Evolutionary conservation across 495 filamentous ascomycete species (phyloP).

Genomic region (Lasiosphaeria hispida): DNA sequence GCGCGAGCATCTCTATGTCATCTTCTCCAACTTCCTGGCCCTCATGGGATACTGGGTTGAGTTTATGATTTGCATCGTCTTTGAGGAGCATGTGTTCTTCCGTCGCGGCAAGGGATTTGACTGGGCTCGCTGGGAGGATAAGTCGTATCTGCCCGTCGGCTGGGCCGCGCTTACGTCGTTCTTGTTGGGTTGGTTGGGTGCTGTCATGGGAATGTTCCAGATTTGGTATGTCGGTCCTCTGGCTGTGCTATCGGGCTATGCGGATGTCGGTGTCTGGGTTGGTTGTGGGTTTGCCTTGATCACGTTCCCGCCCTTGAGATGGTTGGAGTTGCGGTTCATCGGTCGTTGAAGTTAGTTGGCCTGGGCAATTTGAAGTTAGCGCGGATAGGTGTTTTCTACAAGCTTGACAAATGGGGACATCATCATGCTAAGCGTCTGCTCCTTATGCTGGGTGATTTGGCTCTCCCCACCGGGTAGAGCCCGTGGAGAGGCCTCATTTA

Average conservation of each 20-base stretch:
- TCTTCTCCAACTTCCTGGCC: constrained; percentile 71
- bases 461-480: too few relatives aligned
- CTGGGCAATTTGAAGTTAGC: too few relatives aligned
- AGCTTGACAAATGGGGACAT: too few relatives aligned
- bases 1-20: constrained; percentile 56
- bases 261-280: constrained; percentile 51
- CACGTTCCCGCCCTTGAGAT: constrained; percentile 51
- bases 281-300: constrained; percentile 49
- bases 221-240: constrained; percentile 66
- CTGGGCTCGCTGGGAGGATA: constrained; percentile 62
- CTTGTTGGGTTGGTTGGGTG: constrained; percentile 67
- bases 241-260: constrained; percentile 34
- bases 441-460: too few relatives aligned
- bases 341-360: constrained; percentile 32
- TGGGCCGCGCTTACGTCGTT: constrained; percentile 62
- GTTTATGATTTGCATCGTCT: constrained; percentile 61
- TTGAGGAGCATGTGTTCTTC: constrained; percentile 66
- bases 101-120: constrained; percentile 51
- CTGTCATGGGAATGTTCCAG: constrained; percentile 66
- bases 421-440: too few relatives aligned
- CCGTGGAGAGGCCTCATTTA: too few relatives aligned
- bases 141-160: constrained; percentile 58
- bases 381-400: too few relatives aligned
- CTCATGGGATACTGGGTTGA: constrained; percentile 74
- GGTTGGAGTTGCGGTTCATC: constrained; percentile 46